phyloP scores from a whole-genome alignment of 2,329 filamentous ascomycete genomes.

The Bretziella fagacearum region DNA sequence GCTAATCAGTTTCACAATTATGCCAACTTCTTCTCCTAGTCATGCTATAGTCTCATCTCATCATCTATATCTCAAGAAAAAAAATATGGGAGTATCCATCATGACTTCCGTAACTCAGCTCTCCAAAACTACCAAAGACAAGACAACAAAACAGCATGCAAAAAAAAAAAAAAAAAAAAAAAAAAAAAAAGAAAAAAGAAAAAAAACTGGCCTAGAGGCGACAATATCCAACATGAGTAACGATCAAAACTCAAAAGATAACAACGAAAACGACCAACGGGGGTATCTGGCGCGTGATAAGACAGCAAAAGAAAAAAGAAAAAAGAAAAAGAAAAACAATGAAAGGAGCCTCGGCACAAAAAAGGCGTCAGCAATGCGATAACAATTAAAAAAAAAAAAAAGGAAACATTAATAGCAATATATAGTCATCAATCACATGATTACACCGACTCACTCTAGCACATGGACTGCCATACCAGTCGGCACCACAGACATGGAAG shows the following conservation, averaged over 20 bases:
- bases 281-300: conserved; percentile 5
- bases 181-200: not conserved
- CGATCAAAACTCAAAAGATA: not conserved
- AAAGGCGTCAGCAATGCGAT: not conserved
- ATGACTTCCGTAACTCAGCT: too few species aligned
- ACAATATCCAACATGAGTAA: not conserved
- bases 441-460: not conserved
- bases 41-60: not conserved
- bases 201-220: not conserved
- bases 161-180: not conserved
- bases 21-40: too few species aligned
- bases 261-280: not conserved
- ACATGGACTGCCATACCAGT: not conserved
- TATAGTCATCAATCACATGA: not conserved
- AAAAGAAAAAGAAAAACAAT: not conserved
- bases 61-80: too few species aligned
- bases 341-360: not conserved
- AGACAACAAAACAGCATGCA: too few species aligned
- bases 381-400: not conserved
- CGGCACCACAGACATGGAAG: conserved; percentile 6
- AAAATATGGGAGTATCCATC: too few species aligned
- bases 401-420: not conserved
- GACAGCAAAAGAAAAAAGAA: not conserved
- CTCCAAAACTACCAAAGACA: too few species aligned
- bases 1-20: too few species aligned